phyloP scores from a whole-genome alignment of 352 stramenopile genomes.

The Pelagophyceae sp. region DNA sequence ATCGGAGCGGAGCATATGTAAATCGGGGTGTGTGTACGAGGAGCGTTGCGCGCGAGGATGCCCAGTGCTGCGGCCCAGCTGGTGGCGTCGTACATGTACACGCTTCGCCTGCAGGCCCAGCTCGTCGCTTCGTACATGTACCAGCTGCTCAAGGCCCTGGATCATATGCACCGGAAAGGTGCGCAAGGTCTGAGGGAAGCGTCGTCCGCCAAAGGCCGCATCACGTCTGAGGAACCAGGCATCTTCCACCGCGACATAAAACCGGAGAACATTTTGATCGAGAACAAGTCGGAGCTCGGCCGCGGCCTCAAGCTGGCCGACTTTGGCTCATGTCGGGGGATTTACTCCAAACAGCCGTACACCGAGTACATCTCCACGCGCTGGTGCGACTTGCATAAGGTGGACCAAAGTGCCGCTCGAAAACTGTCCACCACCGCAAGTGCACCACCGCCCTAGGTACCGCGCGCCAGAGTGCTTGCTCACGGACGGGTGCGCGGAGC shows the following conservation, averaged over 20 bases:
- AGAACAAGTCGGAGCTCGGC: constrained; percentile 47
- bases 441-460: no score
- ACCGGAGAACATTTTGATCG: constrained; percentile 87
- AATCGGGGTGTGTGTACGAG: no score
- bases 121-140: constrained; percentile 65
- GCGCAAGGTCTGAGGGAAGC: no score
- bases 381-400: no score
- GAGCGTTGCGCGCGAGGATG: no score
- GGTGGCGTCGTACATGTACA: no score
- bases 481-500: no score
- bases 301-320: constrained; percentile 73
- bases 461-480: constrained; percentile 83
- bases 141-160: constrained; percentile 83
- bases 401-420: no score
- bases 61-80: no score
- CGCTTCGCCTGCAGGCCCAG: constrained; percentile 59
- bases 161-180: constrained; percentile 91
- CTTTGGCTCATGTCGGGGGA: constrained; percentile 85
- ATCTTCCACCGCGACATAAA: constrained; percentile 95
- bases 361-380: constrained; percentile 92
- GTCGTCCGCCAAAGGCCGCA: no score
- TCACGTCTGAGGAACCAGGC: no score
- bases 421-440: no score
- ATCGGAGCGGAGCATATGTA: constrained; percentile 64
- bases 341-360: constrained; percentile 88